These are phyloP conservation scores for Chaetoceros tenuissimus DNA, from an alignment of 108 stramenopile genomes.

Conservation along the genomic window DNA sequence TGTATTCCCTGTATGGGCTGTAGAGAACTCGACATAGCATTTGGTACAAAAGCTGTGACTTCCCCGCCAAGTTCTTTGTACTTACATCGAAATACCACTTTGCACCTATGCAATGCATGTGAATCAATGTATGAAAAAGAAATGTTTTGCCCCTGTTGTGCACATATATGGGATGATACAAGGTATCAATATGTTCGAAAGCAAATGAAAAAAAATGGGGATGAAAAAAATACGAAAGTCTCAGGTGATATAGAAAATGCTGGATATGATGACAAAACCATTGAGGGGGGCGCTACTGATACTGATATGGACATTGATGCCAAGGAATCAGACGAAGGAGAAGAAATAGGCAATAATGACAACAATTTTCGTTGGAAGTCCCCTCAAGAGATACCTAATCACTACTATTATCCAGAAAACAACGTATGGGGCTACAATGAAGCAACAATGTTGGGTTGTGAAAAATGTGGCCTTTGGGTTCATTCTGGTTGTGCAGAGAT, in stretches of 20 bases:
- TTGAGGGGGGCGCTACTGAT: neutral
- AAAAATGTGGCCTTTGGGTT: slow-evolving; percentile 61
- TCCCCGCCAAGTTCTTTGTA: slow-evolving; percentile 28
- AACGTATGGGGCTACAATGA: slow-evolving; percentile 56
- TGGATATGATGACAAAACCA: neutral
- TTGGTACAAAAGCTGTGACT: slow-evolving; percentile 25
- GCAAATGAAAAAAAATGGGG: slow-evolving; percentile 10
- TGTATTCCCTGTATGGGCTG: slow-evolving; percentile 49
- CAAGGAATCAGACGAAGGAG: too few relatives aligned
- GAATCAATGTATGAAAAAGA: slow-evolving; percentile 27
- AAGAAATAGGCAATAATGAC: neutral
- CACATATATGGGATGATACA: slow-evolving; percentile 48
- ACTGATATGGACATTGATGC: neutral
- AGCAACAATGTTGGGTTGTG: slow-evolving; percentile 62
- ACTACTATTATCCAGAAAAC: slow-evolving; percentile 11
- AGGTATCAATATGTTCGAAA: slow-evolving; percentile 40
- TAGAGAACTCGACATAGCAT: slow-evolving; percentile 39
- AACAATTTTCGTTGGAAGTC: neutral
- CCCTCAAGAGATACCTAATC: neutral
- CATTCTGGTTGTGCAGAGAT: slow-evolving; percentile 71
- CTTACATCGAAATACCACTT: slow-evolving; percentile 13
- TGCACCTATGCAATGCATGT: slow-evolving; percentile 47
- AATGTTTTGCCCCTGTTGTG: slow-evolving; percentile 53
- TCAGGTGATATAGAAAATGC: too few relatives aligned
- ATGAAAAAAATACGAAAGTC: neutral